phyloP scores from a whole-genome alignment of 208 protist genomes.

The Leishmania turanica region DNA sequence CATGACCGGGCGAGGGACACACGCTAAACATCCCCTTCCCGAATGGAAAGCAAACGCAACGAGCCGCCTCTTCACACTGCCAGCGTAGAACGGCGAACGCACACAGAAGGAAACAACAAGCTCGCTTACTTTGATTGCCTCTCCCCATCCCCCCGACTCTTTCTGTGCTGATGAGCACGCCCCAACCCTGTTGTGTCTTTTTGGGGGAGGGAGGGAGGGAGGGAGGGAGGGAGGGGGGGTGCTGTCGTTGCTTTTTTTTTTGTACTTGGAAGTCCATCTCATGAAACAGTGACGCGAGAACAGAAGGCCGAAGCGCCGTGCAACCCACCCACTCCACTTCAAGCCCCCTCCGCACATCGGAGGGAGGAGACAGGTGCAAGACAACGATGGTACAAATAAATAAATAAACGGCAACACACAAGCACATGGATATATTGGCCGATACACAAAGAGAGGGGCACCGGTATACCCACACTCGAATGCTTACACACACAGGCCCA shows the following conservation, averaged over 20 bases:
- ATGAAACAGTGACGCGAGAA: not conserved
- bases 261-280: not conserved
- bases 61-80: not conserved
- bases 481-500: not conserved
- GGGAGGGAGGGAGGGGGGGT: no score
- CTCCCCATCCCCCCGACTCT: not conserved
- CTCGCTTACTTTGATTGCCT: no score
- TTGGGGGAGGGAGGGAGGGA: not conserved
- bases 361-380: not conserved
- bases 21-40: not conserved
- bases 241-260: not conserved
- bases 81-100: not conserved
- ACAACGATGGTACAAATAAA: slow-evolving; percentile 11
- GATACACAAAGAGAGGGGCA: not conserved
- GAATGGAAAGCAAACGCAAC: not conserved
- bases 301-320: not conserved
- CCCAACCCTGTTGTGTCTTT: not conserved
- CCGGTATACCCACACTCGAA: not conserved
- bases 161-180: not conserved
- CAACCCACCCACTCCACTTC: not conserved
- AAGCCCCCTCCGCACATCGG: no score
- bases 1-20: not conserved
- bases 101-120: not conserved
- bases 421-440: not conserved
- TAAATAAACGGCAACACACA: slow-evolving; percentile 7